A percentile compares a stretch with the other conserved stretches of the same genome.
phyloP scores from a whole-genome alignment of 2,329 filamentous ascomycete species.

The Colletotrichum horii region DNA sequence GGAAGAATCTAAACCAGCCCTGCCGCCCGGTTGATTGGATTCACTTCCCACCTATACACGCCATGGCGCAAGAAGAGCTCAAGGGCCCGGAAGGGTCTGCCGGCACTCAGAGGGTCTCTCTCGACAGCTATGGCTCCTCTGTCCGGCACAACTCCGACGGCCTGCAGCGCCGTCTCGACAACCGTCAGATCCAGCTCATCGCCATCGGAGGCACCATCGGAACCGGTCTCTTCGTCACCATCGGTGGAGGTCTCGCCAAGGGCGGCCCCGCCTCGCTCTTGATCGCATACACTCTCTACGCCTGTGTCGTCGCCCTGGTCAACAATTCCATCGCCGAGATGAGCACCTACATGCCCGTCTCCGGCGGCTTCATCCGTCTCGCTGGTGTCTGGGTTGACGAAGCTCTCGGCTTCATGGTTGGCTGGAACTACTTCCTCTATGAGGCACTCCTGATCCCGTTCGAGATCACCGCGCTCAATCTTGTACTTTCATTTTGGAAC shows the following conservation, averaged over 20 bases:
- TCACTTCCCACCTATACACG: background rate
- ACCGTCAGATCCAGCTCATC: constrained; percentile 49
- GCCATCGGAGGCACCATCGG: constrained; percentile 54
- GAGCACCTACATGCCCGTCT: constrained; percentile 37
- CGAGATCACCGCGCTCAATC: constrained; percentile 26
- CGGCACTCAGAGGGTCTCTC: background rate
- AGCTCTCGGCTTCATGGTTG: constrained; percentile 58
- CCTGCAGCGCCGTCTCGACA: constrained; percentile 40
- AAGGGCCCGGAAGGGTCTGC: constrained; percentile 7
- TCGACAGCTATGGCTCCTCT: constrained; percentile 21
- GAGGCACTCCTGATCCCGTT: constrained; percentile 42
- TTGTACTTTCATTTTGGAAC: constrained; percentile 29
- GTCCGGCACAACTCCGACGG: constrained; percentile 20
- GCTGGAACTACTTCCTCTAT: constrained; percentile 68
- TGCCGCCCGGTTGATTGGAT: background rate
- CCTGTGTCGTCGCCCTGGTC: constrained; percentile 40
- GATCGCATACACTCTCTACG: constrained; percentile 19
- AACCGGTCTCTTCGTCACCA: constrained; percentile 53
- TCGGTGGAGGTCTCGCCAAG: constrained; percentile 39
- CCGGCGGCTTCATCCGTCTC: constrained; percentile 15
- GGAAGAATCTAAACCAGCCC: background rate
- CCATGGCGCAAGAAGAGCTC: constrained; percentile 7
- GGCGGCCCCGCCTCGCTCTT: constrained; percentile 19
- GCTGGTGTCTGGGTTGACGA: constrained; percentile 55
- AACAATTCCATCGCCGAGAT: constrained; percentile 38